phyloP scores from a whole-genome alignment of 176 grass and related monocot genomes.

The Pharus latifolius region DNA sequence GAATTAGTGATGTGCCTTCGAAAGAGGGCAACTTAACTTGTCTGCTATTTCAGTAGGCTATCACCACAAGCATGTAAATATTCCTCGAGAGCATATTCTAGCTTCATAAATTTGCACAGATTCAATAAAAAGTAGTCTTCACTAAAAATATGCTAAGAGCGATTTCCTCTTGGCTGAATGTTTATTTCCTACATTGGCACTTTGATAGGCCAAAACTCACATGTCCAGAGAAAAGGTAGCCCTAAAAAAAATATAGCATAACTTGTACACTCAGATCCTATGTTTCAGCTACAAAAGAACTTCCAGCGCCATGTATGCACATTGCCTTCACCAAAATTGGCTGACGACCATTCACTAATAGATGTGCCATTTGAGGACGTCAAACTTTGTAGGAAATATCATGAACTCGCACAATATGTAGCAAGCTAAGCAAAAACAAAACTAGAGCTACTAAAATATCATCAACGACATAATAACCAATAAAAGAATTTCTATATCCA shows the following conservation, averaged over 20 bases:
- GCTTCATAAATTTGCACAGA: background rate
- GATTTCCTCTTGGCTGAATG: background rate
- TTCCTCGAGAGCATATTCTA: background rate
- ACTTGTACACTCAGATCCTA: background rate
- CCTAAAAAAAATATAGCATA: slow-evolving; percentile 6
- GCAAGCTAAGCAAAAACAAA: background rate
- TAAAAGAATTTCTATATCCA: slow-evolving; percentile 3
- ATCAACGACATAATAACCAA: background rate
- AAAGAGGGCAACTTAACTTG: background rate
- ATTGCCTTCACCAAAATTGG: background rate
- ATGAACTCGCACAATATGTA: background rate
- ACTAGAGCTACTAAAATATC: background rate
- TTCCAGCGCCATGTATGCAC: background rate
- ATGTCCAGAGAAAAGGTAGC: background rate
- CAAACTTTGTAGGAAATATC: background rate
- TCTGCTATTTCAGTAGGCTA: background rate
- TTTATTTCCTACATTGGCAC: background rate
- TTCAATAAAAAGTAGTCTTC: background rate
- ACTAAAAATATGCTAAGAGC: slow-evolving; percentile 10
- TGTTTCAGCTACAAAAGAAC: background rate
- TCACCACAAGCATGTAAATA: too few species aligned
- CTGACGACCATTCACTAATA: background rate
- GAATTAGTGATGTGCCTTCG: background rate
- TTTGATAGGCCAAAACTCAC: background rate
- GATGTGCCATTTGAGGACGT: background rate